phyloP scores from a whole-genome alignment of 495 filamentous ascomycete genomes.

The Pyrenopolyporus hunteri region DNA sequence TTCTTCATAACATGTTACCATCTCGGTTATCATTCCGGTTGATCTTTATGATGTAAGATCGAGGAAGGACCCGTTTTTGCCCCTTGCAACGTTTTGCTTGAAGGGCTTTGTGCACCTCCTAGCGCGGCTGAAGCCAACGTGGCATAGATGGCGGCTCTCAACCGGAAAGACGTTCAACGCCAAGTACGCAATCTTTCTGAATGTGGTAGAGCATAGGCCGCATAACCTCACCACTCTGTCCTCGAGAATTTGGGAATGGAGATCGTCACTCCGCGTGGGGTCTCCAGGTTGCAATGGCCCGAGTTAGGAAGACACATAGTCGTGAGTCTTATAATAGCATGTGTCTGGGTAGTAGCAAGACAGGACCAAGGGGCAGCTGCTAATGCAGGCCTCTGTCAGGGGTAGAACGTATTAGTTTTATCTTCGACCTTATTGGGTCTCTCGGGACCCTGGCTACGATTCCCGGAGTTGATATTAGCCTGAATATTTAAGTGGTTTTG shows the following conservation, averaged over 20 bases:
- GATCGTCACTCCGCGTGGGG: conserved; percentile 33
- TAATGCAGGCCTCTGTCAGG: conserved; percentile 22
- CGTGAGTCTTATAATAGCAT: conserved; percentile 25
- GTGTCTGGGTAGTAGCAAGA: conserved; percentile 26
- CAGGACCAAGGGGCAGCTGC: conserved; percentile 12
- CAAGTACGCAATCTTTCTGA: conserved; percentile 6
- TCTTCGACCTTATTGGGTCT: conserved; percentile 22
- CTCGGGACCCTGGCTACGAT: conserved; percentile 26
- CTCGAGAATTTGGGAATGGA: conserved; percentile 31
- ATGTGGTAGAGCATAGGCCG: conserved; percentile 1
- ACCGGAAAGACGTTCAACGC: conserved; percentile 9
- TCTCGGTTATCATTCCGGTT: conserved; percentile 8
- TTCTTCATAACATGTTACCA: conserved; percentile 6
- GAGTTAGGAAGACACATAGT: conserved; percentile 21
- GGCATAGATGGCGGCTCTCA: conserved; percentile 25
- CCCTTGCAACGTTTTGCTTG: conserved; percentile 23
- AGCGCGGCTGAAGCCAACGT: conserved; percentile 34
- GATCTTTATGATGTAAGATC: conserved; percentile 29
- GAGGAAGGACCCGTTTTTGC: conserved; percentile 4
- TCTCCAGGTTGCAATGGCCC: conserved; percentile 9
- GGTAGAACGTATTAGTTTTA: conserved; percentile 34
- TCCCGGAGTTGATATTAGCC: conserved; percentile 33
- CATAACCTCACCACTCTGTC: background rate
- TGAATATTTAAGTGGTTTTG: conserved; percentile 19
- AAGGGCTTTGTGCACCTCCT: conserved; percentile 7